Base-by-base conservation (phyloP, 2,329 filamentous ascomycete genomes). In the Trichoderma simmonsii region DNA sequence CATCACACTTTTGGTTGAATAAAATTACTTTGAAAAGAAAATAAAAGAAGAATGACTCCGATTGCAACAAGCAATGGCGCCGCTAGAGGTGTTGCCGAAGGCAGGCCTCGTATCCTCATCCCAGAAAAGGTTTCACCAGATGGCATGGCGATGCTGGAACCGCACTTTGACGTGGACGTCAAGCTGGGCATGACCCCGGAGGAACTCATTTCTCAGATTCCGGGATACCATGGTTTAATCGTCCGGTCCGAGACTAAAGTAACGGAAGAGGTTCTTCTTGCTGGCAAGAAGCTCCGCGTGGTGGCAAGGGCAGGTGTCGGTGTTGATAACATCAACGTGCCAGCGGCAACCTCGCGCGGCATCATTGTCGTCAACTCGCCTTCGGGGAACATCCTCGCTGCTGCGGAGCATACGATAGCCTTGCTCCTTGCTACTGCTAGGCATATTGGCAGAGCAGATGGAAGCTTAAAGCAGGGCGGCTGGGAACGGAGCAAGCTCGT, bases 211-310 rank as follows among this genome's bases (percentile, higher is more conserved):
- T 75, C 83, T n/a, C 86, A 91, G 72, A 94, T 95, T 71, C 87
- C 89, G 0, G 83, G 86, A 26, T 95, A 95, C 80, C 89, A 94
- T 62, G 93, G 91, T 24, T 86, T 95, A 66, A 92, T 95, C 73
- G 90, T 95, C 54, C 90, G 93, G 3, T 95, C 92, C 48, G 93
- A 94, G 81, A 95, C 93, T 2, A 92, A 94, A 78, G 92, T 95
- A 73, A 95, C 91, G 0, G 86, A 91, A 0, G 83, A 86, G 3
- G 85, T 95, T 1, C 85, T 95, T 14, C 81, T 84, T 14, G 90
- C 90, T 1, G 92, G 89, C 11, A 88, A 85, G 75, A 91, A 89
- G 72, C 85, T 95, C 66, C 91, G 92, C 75, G 93, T 95, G 9
- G 92, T 96, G 26, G 93, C 92, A 3, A 86, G 93, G 73, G 93